Conservation (phyloP, 257 asterid species). For the Solanum ossicruentum region DNA sequence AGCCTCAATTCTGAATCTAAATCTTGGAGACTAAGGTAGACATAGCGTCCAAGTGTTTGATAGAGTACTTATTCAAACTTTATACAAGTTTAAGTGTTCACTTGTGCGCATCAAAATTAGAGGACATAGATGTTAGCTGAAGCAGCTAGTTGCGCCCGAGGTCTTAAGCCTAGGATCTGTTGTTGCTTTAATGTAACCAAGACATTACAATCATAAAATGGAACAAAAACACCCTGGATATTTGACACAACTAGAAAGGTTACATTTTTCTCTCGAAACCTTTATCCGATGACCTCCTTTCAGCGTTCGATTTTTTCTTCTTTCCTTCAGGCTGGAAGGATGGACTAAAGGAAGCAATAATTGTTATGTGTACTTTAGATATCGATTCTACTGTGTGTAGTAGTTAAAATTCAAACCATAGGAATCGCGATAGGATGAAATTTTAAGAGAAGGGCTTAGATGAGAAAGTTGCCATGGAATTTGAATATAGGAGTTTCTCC, state of each 20-base stretch:
- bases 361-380: no score
- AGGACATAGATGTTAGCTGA: no score
- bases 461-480: neutral
- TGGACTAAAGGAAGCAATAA: no score
- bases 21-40: no score
- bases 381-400: no score
- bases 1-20: neutral
- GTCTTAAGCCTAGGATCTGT: neutral
- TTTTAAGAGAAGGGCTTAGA: neutral
- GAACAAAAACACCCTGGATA: neutral
- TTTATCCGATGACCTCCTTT: neutral
- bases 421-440: neutral
- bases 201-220: neutral
- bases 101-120: no score
- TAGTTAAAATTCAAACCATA: no score
- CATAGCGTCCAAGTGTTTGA: no score
- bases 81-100: no score
- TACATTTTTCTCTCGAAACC: neutral
- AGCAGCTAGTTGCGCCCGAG: neutral
- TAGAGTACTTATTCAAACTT: no score
- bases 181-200: neutral
- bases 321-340: neutral
- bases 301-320: neutral
- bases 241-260: neutral
- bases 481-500: neutral